Conservation (phyloP, 257 asterid genomes). For the Handroanthus guayacan region DNA sequence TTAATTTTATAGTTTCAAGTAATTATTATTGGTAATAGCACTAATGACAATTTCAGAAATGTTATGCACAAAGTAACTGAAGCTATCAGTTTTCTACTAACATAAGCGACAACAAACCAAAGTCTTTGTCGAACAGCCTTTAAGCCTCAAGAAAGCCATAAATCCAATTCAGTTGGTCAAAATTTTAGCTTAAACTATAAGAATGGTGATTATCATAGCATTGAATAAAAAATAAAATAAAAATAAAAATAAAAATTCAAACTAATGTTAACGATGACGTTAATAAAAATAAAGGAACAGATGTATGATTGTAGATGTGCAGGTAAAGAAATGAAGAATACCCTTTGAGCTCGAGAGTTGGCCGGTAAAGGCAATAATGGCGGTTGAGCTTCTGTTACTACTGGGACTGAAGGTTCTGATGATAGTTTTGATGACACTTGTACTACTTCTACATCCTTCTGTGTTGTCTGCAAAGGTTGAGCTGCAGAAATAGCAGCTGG, state of each 20-base stretch:
- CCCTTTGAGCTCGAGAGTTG: slow-evolving; percentile 68
- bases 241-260: too few species aligned
- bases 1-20: background rate
- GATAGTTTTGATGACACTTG: slow-evolving; percentile 57
- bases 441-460: slow-evolving; percentile 89
- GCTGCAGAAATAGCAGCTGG: slow-evolving; percentile 49
- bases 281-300: background rate
- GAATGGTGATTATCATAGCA: background rate
- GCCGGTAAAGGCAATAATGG: slow-evolving; percentile 85
- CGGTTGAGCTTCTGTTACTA: slow-evolving; percentile 69
- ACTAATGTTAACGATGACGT: too few species aligned
- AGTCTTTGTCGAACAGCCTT: slow-evolving; percentile 1
- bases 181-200: background rate
- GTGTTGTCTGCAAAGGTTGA: slow-evolving; percentile 62
- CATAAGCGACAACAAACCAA: background rate
- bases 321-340: slow-evolving; percentile 33
- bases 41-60: background rate
- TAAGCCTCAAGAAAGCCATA: slow-evolving; percentile 9
- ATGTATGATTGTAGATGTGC: background rate
- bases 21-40: background rate
- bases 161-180: background rate
- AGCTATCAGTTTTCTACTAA: background rate
- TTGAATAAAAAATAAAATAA: slow-evolving; percentile 4
- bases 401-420: slow-evolving; percentile 53
- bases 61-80: background rate